phyloP scores from a whole-genome alignment of 257 asterid genomes.

The Eucommia ulmoides region DNA sequence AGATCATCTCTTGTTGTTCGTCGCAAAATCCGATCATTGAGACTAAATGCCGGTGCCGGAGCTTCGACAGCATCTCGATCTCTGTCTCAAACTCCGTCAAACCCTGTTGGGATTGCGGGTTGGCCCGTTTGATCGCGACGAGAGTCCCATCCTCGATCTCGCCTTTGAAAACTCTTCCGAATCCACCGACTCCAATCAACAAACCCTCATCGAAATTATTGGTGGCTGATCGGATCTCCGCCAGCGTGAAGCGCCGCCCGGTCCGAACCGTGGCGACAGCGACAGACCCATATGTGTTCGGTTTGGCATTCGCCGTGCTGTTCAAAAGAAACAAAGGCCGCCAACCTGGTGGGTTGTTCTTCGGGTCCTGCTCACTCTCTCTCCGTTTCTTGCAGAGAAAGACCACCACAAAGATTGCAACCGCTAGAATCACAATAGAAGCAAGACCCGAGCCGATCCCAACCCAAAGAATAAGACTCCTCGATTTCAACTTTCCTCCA shows the following conservation, averaged over 20 bases:
- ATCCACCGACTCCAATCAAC: conserved; percentile 83
- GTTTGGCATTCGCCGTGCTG: conserved; percentile 19
- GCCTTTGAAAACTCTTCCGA: conserved; percentile 76
- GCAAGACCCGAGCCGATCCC: conserved; percentile 59
- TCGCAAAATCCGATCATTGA: conserved; percentile 84
- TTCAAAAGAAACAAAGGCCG: conserved; percentile 33
- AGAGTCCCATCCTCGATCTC: conserved; percentile 46
- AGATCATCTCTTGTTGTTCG: conserved; percentile 71
- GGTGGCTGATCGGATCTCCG: conserved; percentile 62
- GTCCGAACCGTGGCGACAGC: conserved; percentile 31
- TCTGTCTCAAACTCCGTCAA: conserved; percentile 74
- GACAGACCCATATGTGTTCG: conserved; percentile 20
- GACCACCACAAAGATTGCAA: conserved; percentile 15
- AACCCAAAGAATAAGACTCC: conserved; percentile 38
- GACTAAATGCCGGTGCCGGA: conserved; percentile 76
- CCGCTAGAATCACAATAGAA: conserved; percentile 36
- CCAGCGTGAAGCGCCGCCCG: conserved; percentile 58
- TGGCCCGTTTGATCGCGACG: conserved; percentile 66
- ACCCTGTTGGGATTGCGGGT: conserved; percentile 89
- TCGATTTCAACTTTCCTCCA: conserved; percentile 24
- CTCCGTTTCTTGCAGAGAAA: conserved; percentile 35
- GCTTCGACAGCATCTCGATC: conserved; percentile 64
- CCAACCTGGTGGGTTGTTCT: conserved; percentile 51
- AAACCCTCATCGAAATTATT: conserved; percentile 55
- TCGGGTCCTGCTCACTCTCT: conserved; percentile 17